Evolutionary conservation across 768 basidiomycete genomes (phyloP).

Genomic region (Neoboletus brunneissimus): DNA sequence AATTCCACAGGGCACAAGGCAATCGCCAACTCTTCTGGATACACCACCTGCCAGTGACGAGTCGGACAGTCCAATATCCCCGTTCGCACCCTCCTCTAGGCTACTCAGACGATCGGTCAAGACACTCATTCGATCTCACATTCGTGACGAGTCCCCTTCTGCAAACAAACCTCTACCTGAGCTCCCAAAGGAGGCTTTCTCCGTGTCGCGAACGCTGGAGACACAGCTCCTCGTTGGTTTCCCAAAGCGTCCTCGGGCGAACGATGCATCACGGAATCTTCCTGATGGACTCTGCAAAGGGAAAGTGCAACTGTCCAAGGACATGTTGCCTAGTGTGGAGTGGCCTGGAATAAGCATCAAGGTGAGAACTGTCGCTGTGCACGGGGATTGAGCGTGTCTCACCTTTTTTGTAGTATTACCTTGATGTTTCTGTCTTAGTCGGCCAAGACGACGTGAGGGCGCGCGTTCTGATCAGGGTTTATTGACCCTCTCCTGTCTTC

Average conservation of each 20-base stretch:
- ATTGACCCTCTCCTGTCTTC: constrained; percentile 28
- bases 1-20: constrained; percentile 38
- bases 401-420: constrained; percentile 53
- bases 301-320: constrained; percentile 50
- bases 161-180: constrained; percentile 28
- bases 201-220: constrained; percentile 28
- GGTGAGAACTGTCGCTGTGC: constrained; percentile 38
- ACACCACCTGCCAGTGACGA: constrained; percentile 50
- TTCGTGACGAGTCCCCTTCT: constrained; percentile 5
- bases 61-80: constrained; percentile 26
- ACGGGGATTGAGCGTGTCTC: constrained; percentile 10
- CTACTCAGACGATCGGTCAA: constrained; percentile 35
- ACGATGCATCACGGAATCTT: constrained; percentile 47
- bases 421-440: constrained; percentile 66
- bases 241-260: constrained; percentile 57
- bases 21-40: constrained; percentile 47
- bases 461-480: constrained; percentile 58
- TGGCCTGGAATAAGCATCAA: constrained; percentile 68
- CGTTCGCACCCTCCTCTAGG: constrained; percentile 7
- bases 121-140: constrained; percentile 15
- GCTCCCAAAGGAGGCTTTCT: constrained; percentile 20
- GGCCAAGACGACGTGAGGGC: constrained; percentile 62
- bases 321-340: constrained; percentile 63
- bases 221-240: constrained; percentile 60
- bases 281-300: constrained; percentile 71